These are phyloP conservation scores for Epichloe typhina DNA, from an alignment of 2,329 filamentous ascomycete genomes.

Conservation along the genomic window DNA sequence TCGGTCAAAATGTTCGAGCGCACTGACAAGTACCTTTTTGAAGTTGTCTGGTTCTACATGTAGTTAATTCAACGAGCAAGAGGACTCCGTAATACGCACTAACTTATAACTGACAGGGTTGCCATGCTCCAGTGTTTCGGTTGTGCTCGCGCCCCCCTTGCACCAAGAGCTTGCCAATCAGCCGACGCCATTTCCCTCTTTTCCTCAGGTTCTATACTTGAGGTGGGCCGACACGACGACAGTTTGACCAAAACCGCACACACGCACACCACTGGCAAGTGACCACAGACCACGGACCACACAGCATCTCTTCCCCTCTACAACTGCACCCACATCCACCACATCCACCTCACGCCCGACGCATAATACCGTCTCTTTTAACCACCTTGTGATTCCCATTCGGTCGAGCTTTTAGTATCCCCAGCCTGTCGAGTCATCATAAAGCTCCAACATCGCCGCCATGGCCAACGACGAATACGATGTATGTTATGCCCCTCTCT, in stretches of 20 bases:
- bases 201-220: not conserved
- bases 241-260: not conserved
- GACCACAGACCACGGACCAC: not conserved
- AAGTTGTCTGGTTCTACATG: too few species aligned
- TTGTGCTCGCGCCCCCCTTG: not conserved
- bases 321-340: conserved; percentile 4
- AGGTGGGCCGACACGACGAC: not conserved
- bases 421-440: not conserved
- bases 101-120: too few species aligned
- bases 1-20: too few species aligned
- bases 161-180: not conserved
- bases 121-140: not conserved
- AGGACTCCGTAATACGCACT: too few species aligned
- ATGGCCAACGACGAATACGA: conserved; percentile 99
- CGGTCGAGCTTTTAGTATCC: not conserved
- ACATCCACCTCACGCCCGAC: conserved; percentile 1
- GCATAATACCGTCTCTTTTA: not conserved
- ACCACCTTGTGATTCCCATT: not conserved
- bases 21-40: too few species aligned
- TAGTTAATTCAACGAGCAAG: too few species aligned
- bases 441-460: conserved; percentile 24
- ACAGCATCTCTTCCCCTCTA: conserved; percentile 3
- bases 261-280: not conserved
- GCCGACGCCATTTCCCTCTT: not conserved
- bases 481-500: conserved; percentile 44